Conservation (phyloP, 306 rosid species). For the Bauhinia variegata region DNA sequence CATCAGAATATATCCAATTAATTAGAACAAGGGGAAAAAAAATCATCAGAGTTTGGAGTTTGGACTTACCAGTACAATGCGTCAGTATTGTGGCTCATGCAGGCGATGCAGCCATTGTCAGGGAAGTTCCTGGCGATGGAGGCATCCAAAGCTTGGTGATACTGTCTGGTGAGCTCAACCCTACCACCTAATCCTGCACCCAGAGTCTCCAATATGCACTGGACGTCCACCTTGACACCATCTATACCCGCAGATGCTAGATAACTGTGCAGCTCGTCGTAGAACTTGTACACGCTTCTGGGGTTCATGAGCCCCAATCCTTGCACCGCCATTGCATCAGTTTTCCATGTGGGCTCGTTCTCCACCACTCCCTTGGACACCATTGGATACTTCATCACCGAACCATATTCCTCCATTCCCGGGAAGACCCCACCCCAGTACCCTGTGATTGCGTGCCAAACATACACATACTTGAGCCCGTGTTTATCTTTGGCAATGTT, state of each 20-base stretch:
- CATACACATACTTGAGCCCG: slow-evolving; percentile 71
- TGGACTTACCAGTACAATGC: slow-evolving; percentile 67
- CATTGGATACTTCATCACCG: slow-evolving; percentile 56
- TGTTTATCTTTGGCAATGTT: slow-evolving; percentile 64
- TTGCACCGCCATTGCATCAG: slow-evolving; percentile 54
- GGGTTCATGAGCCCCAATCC: slow-evolving; percentile 85
- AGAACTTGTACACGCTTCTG: slow-evolving; percentile 60
- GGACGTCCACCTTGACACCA: slow-evolving; percentile 95
- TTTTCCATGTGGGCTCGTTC: slow-evolving; percentile 84
- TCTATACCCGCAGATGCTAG: slow-evolving; percentile 77
- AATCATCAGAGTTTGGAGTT: background rate
- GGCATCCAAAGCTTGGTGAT: slow-evolving; percentile 87
- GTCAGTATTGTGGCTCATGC: slow-evolving; percentile 96
- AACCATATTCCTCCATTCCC: slow-evolving; percentile 65
- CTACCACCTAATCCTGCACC: slow-evolving; percentile 84
- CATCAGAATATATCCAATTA: background rate
- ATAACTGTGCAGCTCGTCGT: slow-evolving; percentile 71
- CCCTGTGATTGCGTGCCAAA: slow-evolving; percentile 95
- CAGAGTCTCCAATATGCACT: slow-evolving; percentile 83
- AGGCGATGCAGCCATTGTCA: slow-evolving; percentile 82
- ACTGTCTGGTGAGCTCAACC: slow-evolving; percentile 73
- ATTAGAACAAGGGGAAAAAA: background rate
- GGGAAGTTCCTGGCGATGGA: slow-evolving; percentile 77
- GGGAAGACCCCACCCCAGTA: slow-evolving; percentile 96
- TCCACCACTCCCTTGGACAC: slow-evolving; percentile 64